Conservation (phyloP, 305 asterid species). For the Fraxinus sp. region DNA sequence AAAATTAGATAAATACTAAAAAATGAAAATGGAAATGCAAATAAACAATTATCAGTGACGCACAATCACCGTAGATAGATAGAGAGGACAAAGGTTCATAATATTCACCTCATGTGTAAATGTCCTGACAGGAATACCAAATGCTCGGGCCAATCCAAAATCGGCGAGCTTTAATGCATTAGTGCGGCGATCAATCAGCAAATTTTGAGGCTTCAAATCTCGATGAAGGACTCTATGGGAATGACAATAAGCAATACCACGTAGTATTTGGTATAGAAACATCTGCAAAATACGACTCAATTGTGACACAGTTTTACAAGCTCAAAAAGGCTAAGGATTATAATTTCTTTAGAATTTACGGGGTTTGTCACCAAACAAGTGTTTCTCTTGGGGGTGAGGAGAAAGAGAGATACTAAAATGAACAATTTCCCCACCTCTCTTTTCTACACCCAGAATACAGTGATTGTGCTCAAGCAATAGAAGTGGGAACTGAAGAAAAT, state of each 20-base stretch:
- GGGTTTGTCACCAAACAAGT: background rate
- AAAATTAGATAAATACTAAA: constrained; percentile 8
- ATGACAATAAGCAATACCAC: constrained; percentile 95
- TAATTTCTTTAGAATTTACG: background rate
- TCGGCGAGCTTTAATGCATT: constrained; percentile 96
- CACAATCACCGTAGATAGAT: background rate
- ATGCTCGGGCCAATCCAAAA: constrained; percentile 98
- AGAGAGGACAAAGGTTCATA: constrained; percentile 3
- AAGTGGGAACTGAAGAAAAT: background rate
- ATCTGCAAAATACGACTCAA: constrained; percentile 45
- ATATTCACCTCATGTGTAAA: constrained; percentile 81
- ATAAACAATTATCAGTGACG: background rate
- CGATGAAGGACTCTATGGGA: constrained; percentile 97
- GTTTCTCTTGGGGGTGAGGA: background rate
- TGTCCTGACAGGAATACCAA: constrained; percentile 96
- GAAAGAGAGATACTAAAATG: background rate
- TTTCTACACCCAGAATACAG: constrained; percentile 14
- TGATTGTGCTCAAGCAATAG: constrained; percentile 8
- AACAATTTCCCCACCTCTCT: background rate
- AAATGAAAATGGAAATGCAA: background rate
- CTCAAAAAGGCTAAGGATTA: background rate
- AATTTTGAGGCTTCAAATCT: constrained; percentile 95
- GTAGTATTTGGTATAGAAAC: constrained; percentile 85
- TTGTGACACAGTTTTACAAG: constrained; percentile 16
- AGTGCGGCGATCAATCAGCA: constrained; percentile 91